Evolutionary conservation across 805 yeast genomes (phyloP).

Genomic region (Pichia pseudocactophila): DNA sequence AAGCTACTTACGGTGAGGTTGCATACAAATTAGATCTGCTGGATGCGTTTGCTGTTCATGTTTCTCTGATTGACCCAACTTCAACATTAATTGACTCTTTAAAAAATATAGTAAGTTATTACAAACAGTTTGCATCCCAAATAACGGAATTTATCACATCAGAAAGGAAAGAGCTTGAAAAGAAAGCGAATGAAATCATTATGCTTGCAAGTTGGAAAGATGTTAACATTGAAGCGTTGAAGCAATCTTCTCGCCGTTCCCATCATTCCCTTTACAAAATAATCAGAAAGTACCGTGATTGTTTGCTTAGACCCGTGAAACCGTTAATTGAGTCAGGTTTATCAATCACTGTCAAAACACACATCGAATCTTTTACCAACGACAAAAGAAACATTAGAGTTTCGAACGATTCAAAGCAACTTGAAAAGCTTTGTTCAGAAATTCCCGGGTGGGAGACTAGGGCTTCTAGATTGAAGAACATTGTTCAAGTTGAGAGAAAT

Average conservation of each 20-base stretch:
- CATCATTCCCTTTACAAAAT: conserved; percentile 78
- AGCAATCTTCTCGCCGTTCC: conserved; percentile 86
- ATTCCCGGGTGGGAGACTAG: conserved; percentile 46
- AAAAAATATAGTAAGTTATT: conserved; percentile 51
- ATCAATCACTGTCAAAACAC: conserved; percentile 8
- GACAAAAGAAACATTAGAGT: background rate
- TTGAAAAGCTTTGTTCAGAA: conserved; percentile 21
- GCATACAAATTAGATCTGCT: conserved; percentile 48
- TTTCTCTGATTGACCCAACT: conserved; percentile 24
- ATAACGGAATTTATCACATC: conserved; percentile 38
- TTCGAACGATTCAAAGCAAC: conserved; percentile 2
- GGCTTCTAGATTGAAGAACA: conserved; percentile 46
- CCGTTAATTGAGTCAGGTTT: conserved; percentile 55
- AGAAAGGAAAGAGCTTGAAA: conserved; percentile 52
- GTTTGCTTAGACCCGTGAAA: conserved; percentile 44
- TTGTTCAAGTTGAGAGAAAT: conserved; percentile 41
- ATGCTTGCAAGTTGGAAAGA: conserved; percentile 95
- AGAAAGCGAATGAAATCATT: conserved; percentile 77
- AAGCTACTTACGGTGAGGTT: conserved; percentile 72
- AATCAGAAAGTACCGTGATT: conserved; percentile 68
- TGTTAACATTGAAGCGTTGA: conserved; percentile 84
- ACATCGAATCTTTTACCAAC: background rate
- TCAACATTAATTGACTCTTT: conserved; percentile 33
- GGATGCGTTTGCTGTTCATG: conserved; percentile 55
- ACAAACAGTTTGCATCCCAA: conserved; percentile 50